Evolutionary conservation across 2,329 filamentous ascomycete species (phyloP), one percentile per base, ranked within the genome.

Genomic region (Claviceps capensis): DNA sequence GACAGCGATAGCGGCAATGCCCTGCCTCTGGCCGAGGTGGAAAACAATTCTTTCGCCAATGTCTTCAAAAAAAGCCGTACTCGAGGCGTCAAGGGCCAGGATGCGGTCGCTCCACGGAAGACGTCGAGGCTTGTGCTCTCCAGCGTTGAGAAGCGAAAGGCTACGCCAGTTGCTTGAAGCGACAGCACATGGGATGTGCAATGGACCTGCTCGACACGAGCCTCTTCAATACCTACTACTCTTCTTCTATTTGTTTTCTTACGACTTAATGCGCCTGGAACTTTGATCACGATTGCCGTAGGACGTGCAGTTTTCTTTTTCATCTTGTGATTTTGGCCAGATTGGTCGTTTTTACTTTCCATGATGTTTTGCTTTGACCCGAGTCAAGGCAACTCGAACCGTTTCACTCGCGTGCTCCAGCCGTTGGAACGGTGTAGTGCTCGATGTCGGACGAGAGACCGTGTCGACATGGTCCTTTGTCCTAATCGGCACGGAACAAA

Each of bases 121-220:
- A 86, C 85, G 60, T 85, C 88, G 51, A 85, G 89, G 76, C 81
- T 95, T 64, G 85, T 96, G 59, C 78, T 96, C 59, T 90, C 86
- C 59, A 90, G 83, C 66, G 85, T 83, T 56, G 89, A 95, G 74
- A 95, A 95, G 80, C 86, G 89, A 68, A 94, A 88, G 77, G 56
- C 62, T 13, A 56, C 60, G 36, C 58, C 61, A 11, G 51, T 55
- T 46, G 60, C 57, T 54, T 62, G 19, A 62, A 54, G 41, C 40
- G 49, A 51, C 23, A 22, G 16, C 19, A 23, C 14, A 47, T 11
- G 2, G 34, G 42, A 41, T 46, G 44, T 36, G 41, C 23, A 45
- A 14, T 17, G 13, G 14, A 9, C 13, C 19, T 17, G 36, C 19
- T 43, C 9, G 5, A 16, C 22, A 58, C 51, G 53, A 50, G 34